A percentile compares a stretch with the other conserved stretches of the same genome.
Evolutionary conservation across 306 rosid species (phyloP).

Genomic region (Acacia melanoxylon): DNA sequence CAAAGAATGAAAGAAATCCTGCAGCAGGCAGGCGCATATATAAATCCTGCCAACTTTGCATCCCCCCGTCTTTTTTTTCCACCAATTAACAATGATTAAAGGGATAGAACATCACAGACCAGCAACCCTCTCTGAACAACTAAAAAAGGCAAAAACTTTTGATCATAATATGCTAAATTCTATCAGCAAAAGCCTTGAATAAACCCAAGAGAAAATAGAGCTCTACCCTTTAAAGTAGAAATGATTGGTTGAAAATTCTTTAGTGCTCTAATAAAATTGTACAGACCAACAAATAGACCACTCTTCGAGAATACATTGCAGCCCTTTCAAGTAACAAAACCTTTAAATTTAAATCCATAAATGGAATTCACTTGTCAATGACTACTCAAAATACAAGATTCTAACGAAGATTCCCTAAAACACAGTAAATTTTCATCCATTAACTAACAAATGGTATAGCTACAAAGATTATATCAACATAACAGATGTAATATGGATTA

Average conservation of each 20-base stretch:
- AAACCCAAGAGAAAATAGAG: neutral
- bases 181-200: neutral
- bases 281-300: neutral
- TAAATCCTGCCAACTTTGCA: neutral
- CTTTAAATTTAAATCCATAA: neutral
- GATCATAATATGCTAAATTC: neutral
- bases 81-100: neutral
- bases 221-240: neutral
- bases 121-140: neutral
- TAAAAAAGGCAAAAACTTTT: neutral
- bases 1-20: neutral
- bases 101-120: neutral
- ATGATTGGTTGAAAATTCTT: neutral
- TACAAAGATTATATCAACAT: neutral
- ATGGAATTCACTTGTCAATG: neutral
- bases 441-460: neutral
- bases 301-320: neutral
- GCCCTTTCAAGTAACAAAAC: neutral
- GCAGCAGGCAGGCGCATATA: neutral
- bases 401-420: neutral
- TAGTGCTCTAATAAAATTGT: neutral
- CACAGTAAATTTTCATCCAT: neutral
- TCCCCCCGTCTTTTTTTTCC: neutral
- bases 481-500: neutral
- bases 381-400: neutral